These are phyloP conservation scores for Cyclospora cayetanensis DNA, from an alignment of 169 alveolate species.

Conservation along the genomic window DNA sequence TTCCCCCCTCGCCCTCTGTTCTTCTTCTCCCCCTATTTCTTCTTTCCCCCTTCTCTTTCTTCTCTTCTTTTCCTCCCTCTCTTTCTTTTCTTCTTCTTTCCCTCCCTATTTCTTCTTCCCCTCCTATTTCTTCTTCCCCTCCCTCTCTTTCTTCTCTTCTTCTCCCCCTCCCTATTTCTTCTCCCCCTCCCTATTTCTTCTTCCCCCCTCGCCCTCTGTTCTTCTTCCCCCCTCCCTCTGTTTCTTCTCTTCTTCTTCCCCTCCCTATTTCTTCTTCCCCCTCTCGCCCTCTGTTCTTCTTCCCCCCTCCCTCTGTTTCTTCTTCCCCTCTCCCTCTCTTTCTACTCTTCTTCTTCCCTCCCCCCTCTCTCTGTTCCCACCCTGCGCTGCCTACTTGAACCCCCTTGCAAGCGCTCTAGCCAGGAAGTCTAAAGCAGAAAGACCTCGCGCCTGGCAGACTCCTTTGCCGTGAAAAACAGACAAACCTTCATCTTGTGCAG, in stretches of 20 bases:
- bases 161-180: neutral
- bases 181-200: too few species aligned
- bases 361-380: neutral
- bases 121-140: neutral
- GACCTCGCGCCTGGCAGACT: too few species aligned
- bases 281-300: too few species aligned
- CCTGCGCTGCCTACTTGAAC: too few species aligned
- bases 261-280: neutral
- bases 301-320: neutral
- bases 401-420: too few species aligned
- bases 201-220: neutral
- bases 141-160: neutral
- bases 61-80: neutral
- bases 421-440: too few species aligned
- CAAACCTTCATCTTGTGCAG: neutral
- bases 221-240: neutral
- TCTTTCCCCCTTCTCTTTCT: neutral
- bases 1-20: too few species aligned
- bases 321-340: neutral
- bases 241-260: neutral
- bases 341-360: neutral
- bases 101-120: too few species aligned
- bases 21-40: neutral
- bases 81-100: neutral
- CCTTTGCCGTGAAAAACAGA: too few species aligned